Evolutionary conservation across 352 stramenopile species (phyloP), one percentile per base, ranked within the genome.

Genomic region (Pythium scleroteichum): DNA sequence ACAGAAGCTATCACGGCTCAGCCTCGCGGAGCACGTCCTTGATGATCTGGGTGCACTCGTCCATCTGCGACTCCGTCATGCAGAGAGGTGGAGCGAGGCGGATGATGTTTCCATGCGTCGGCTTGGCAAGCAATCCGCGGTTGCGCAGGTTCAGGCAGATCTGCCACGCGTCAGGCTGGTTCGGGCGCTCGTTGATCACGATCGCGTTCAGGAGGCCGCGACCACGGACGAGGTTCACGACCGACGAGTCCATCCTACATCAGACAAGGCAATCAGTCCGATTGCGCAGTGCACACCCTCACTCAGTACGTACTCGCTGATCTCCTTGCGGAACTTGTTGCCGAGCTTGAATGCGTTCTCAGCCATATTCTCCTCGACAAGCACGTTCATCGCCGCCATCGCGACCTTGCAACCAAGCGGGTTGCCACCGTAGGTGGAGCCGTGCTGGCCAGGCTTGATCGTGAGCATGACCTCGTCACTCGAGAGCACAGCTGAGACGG

Each of bases 41-140:
- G 72, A 94, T 85, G 53, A 94, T 95, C 22, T 65, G 66, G 20
- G 81, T 90, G 78, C 94, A 98, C 69, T 98, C 73, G 66, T 98
- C 87, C 64, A 98, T 88, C 77, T 98, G 80, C 33, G 75, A 71
- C 66, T 98, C 88, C 20, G 80, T 97, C 74, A 99, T 99, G 47
- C 91, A 96, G 49, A 99, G 85, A 38, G 96, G 96, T 20, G 97
- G 97, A 29, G 97, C 96, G 48, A 99, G 93, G 42, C 96, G 92
- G 73, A 99, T 99, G 72, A 99, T 98, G 79, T 99, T 98, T 63
- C 94, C 96, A 72, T 99, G 98, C 42, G 98, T 99, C 16, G 97
- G 98, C 79, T 99, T 99, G 48, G 98, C 97, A 26, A 99, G 79
- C 32, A 99, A 71, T 1, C 97, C 97, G 67, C 97, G 90, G 61